These are phyloP conservation scores for Saprolegnia parasitica DNA, from an alignment of 352 stramenopile species.

Conservation along the genomic window DNA sequence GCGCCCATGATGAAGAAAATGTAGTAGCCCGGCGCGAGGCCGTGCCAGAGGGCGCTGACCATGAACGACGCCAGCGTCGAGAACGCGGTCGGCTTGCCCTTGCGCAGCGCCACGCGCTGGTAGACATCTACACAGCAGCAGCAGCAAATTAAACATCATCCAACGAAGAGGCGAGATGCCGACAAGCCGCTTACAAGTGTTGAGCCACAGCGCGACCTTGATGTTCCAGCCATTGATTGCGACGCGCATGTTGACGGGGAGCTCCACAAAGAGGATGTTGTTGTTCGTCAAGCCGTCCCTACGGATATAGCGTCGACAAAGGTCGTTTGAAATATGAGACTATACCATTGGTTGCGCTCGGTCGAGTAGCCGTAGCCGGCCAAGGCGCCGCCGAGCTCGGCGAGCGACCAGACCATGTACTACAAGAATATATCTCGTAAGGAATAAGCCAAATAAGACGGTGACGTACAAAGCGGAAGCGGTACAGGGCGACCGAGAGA, in stretches of 20 bases:
- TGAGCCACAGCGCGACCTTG: conserved; percentile 78
- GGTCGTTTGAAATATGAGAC: no score
- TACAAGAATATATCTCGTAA: conserved; percentile 31
- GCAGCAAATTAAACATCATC: no score
- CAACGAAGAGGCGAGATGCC: not conserved
- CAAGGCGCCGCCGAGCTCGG: conserved; percentile 61
- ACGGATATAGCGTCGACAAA: not conserved
- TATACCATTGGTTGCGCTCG: conserved; percentile 19
- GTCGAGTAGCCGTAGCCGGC: conserved; percentile 38
- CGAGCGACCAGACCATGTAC: conserved; percentile 86
- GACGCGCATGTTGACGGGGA: conserved; percentile 80
- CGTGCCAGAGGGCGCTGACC: conserved; percentile 82
- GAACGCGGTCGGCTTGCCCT: conserved; percentile 60
- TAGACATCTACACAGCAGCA: conserved; percentile 68
- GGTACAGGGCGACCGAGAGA: conserved; percentile 69
- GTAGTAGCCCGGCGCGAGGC: conserved; percentile 83
- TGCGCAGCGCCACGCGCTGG: conserved; percentile 72
- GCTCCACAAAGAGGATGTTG: conserved; percentile 76
- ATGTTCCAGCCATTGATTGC: conserved; percentile 89
- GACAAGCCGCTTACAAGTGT: conserved; percentile 79
- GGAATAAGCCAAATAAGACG: conserved; percentile 4
- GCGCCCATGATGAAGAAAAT: conserved; percentile 81
- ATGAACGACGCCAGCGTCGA: conserved; percentile 80
- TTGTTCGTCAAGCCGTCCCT: conserved; percentile 87
- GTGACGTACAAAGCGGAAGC: conserved; percentile 72